These are phyloP conservation scores for Ilyonectria robusta DNA, from an alignment of 2,329 filamentous ascomycete genomes.

Conservation along the genomic window DNA sequence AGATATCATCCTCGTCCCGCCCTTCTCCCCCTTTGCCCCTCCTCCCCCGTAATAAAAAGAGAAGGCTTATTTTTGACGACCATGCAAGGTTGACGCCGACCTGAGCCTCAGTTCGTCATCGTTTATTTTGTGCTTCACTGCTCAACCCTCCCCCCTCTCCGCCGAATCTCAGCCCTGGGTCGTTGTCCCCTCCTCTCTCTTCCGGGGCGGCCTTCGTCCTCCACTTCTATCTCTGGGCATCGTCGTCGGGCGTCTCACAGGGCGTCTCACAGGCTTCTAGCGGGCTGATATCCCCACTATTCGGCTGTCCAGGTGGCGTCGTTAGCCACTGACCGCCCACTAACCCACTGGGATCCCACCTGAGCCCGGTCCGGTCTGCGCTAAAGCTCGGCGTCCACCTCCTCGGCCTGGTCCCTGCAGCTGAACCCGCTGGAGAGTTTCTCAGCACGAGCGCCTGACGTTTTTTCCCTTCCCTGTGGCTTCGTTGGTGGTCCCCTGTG, in stretches of 20 bases:
- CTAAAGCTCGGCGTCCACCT: slow-evolving; percentile 15
- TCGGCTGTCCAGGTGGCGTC: slow-evolving; percentile 15
- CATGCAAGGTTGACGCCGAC: slow-evolving; percentile 17
- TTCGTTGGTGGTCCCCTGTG: slow-evolving; percentile 5
- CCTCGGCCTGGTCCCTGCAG: slow-evolving; percentile 46
- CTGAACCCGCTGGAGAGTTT: slow-evolving; percentile 17
- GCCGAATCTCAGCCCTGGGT: neutral
- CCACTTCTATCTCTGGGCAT: slow-evolving; percentile 15
- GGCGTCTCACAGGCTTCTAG: slow-evolving; percentile 39
- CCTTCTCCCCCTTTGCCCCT: no score
- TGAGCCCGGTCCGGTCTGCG: slow-evolving; percentile 42
- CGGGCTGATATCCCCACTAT: slow-evolving; percentile 41
- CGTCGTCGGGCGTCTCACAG: slow-evolving; percentile 11
- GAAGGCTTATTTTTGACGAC: neutral
- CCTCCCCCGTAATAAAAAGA: neutral
- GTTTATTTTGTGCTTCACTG: slow-evolving; percentile 1
- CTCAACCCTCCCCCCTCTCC: neutral
- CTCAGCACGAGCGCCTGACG: slow-evolving; percentile 39
- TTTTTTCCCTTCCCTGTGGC: slow-evolving; percentile 12
- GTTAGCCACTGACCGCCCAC: slow-evolving; percentile 20
- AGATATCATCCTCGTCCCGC: neutral
- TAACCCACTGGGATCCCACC: slow-evolving; percentile 27
- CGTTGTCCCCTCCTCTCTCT: neutral
- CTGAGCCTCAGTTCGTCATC: slow-evolving; percentile 8
- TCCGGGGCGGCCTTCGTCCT: slow-evolving; percentile 2